Evolutionary conservation across 75 land plant species (phyloP), one percentile per base, ranked within the genome.

Genomic region (Azolla pinnata): DNA sequence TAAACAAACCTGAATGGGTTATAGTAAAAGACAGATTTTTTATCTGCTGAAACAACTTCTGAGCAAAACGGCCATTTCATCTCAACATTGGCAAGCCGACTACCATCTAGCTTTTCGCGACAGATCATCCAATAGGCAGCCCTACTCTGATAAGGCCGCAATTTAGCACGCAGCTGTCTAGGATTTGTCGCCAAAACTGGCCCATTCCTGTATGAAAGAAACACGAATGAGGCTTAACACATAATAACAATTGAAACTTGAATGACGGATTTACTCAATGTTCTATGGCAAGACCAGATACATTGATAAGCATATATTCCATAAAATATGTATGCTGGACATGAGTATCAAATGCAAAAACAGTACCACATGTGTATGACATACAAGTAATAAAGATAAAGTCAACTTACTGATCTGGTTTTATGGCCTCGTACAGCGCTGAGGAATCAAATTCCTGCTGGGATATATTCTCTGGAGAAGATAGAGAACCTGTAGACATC

Each of bases 111-210:
- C 46, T 8, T 57, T 61, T 93, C 98, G 35, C 84, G 69, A 29
- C 79, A 78, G 56, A 89, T 79, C 98, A 93, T 93, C 98, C 98
- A 93, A 57, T 72, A 79, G 49, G 80, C 79, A 40, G 98, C 98
- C 47, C 87, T 90, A 0, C 83, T 80, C 73, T 93, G 98, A 53
- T 93, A 93, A 10, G 90, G 90, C 55, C 96, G 74, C 10, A 93
- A 83, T 23, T 70, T 57, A 27, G 90, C 87, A 57, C 83, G 64
- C 72, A 93, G 75, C 60, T 75, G 79, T 21, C 77, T 72, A 31
- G 81, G 58, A 27, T 56, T 79, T 58, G 74, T 64, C 19, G 77
- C 85, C 66, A 81, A 70, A 71, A 79, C 66, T 30, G 81, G 81
- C 33, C 71, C 73, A 24, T 64, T 56, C 52, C 98, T 93, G 70